Evolutionary conservation across 768 basidiomycete species (phyloP).

Genomic region (Rhodotorula sphaerocarpa): DNA sequence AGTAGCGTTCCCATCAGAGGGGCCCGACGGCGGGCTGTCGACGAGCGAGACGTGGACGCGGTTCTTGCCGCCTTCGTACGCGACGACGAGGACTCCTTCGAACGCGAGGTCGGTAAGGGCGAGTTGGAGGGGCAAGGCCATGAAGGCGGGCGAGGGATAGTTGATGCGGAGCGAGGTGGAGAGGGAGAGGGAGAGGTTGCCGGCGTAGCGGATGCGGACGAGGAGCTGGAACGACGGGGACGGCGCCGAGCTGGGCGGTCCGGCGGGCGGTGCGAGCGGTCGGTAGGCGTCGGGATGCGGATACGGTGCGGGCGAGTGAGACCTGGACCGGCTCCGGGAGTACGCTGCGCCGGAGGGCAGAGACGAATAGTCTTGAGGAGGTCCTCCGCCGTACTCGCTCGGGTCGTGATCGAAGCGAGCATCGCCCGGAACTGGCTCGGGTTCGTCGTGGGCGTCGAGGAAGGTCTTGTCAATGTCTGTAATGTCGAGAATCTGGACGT

Average conservation of each 20-base stretch:
- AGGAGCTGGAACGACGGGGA: slow-evolving; percentile 71
- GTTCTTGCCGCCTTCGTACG: slow-evolving; percentile 73
- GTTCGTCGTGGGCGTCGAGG: slow-evolving; percentile 65
- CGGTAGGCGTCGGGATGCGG: no score
- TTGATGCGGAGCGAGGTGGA: slow-evolving; percentile 91
- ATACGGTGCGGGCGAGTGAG: neutral
- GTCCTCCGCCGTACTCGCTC: no score
- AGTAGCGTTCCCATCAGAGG: no score
- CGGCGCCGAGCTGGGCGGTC: slow-evolving; percentile 41
- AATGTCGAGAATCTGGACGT: slow-evolving; percentile 81
- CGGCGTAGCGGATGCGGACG: slow-evolving; percentile 64
- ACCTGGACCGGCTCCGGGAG: neutral
- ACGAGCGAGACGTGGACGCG: slow-evolving; percentile 81
- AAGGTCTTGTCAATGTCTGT: slow-evolving; percentile 63
- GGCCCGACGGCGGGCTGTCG: slow-evolving; percentile 41
- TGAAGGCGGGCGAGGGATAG: slow-evolving; percentile 91
- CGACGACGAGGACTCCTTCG: slow-evolving; percentile 76
- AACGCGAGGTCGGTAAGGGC: slow-evolving; percentile 84
- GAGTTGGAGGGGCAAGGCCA: slow-evolving; percentile 90
- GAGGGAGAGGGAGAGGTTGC: slow-evolving; percentile 73
- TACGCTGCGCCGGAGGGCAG: neutral
- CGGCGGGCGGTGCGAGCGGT: slow-evolving; percentile 33
- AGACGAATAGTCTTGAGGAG: neutral
- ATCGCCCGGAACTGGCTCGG: no score
- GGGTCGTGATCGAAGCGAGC: no score